Conservation (phyloP, 169 alveolate genomes). For the Eimeria sp. region DNA sequence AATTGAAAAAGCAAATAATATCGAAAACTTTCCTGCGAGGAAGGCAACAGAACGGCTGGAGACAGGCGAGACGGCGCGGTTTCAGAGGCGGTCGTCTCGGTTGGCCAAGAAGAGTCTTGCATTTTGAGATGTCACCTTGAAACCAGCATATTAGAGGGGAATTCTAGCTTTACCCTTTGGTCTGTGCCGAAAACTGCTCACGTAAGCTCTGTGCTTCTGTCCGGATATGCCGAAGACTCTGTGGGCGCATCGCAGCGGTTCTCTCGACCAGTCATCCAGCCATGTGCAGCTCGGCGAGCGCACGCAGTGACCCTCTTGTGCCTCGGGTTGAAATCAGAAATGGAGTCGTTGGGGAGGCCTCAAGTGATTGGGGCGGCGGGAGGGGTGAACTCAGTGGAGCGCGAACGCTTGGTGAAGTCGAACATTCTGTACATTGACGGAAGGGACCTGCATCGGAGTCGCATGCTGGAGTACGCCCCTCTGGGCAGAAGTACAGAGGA, state of each 20-base stretch:
- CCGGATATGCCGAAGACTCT: slow-evolving; percentile 1
- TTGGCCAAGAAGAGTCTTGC: background rate
- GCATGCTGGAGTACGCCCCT: slow-evolving; percentile 53
- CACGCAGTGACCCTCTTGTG: background rate
- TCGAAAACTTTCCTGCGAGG: background rate
- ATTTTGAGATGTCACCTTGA: background rate
- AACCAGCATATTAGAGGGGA: background rate
- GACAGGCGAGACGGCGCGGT: slow-evolving; percentile 12
- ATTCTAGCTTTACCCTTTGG: background rate
- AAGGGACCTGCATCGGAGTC: slow-evolving; percentile 61
- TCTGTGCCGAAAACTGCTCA: background rate
- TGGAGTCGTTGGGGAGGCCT: slow-evolving; percentile 7
- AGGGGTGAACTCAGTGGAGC: slow-evolving; percentile 15
- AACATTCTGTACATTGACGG: slow-evolving; percentile 77
- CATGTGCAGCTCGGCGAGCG: slow-evolving; percentile 2
- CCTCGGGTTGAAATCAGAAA: background rate
- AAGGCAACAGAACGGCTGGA: background rate
- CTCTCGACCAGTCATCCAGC: background rate
- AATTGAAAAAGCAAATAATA: background rate
- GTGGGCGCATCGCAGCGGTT: background rate
- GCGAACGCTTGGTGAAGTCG: slow-evolving; percentile 67
- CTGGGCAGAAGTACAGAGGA: background rate
- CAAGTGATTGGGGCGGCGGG: background rate
- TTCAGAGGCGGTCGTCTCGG: slow-evolving; percentile 7
- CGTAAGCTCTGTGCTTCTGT: background rate